These are phyloP conservation scores for Wickerhamiella brachini DNA, from an alignment of 805 yeast species.

Conservation along the genomic window DNA sequence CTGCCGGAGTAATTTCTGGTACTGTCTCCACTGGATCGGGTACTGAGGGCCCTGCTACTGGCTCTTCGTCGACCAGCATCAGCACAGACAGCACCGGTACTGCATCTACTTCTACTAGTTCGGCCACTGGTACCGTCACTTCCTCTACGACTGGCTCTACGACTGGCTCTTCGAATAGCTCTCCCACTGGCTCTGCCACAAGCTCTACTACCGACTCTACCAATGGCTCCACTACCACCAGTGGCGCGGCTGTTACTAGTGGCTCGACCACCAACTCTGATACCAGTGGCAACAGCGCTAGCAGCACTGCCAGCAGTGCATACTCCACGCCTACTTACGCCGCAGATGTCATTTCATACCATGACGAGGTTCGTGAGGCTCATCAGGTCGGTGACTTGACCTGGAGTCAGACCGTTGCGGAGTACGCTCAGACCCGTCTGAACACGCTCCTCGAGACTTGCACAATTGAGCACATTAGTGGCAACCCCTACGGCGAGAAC, in stretches of 20 bases:
- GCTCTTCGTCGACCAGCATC: no score
- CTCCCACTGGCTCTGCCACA: background rate
- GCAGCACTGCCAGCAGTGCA: background rate
- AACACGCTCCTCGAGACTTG: conserved; percentile 30
- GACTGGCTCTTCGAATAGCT: background rate
- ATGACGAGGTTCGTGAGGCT: conserved; percentile 38
- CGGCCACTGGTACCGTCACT: background rate
- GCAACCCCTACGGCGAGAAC: conserved; percentile 56
- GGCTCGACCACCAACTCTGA: background rate
- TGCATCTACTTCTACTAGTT: background rate
- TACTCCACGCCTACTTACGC: conserved; percentile 5
- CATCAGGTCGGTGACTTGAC: conserved; percentile 36
- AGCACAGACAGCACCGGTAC: no score
- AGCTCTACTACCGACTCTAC: background rate
- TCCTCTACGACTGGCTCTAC: background rate
- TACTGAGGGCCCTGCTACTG: no score
- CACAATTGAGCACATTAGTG: conserved; percentile 41
- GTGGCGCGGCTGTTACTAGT: background rate
- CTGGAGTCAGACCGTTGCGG: conserved; percentile 38
- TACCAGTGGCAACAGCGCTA: background rate
- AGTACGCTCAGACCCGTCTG: conserved; percentile 36
- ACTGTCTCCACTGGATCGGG: no score
- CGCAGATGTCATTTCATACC: conserved; percentile 36
- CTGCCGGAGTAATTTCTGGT: no score
- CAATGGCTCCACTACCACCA: background rate